Evolutionary conservation across 2,329 filamentous ascomycete genomes (phyloP).

Genomic region (Colletotrichum orchidophilum): DNA sequence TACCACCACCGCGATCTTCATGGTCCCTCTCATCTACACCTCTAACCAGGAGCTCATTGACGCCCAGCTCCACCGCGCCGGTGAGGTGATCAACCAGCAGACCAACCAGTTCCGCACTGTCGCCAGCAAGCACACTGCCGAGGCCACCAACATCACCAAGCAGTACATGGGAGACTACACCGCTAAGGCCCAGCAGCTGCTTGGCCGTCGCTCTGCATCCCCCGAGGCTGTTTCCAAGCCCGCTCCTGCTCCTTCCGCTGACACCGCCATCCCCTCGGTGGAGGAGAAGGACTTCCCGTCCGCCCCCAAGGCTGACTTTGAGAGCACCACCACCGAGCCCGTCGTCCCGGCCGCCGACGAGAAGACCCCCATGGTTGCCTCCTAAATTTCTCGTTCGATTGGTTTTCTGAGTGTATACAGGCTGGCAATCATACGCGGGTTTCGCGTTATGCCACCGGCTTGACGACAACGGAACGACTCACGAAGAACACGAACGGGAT

Average conservation of each 20-base stretch:
- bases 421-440: conserved; percentile 8
- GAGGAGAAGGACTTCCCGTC: conserved; percentile 37
- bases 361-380: conserved; percentile 38
- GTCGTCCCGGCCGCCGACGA: conserved; percentile 38
- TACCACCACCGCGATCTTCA: conserved; percentile 67
- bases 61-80: conserved; percentile 65
- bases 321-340: conserved; percentile 32
- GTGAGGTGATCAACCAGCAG: conserved; percentile 68
- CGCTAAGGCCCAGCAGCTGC: conserved; percentile 72
- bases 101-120: conserved; percentile 69
- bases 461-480: conserved; percentile 34
- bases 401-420: conserved; percentile 31
- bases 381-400: conserved; percentile 30
- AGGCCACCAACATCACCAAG: conserved; percentile 71
- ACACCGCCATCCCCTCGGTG: conserved; percentile 33
- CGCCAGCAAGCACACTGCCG: conserved; percentile 71
- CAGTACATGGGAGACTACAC: conserved; percentile 75
- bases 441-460: conserved; percentile 25
- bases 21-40: conserved; percentile 71
- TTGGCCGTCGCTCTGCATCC: conserved; percentile 59
- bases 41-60: conserved; percentile 77
- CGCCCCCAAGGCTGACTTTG: conserved; percentile 32
- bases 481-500: conserved; percentile 31
- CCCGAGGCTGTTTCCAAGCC: conserved; percentile 52
- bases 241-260: conserved; percentile 36